Evolutionary conservation across 495 filamentous ascomycete genomes (phyloP), one percentile per base, ranked within the genome.

Genomic region (Penicillium daleae): DNA sequence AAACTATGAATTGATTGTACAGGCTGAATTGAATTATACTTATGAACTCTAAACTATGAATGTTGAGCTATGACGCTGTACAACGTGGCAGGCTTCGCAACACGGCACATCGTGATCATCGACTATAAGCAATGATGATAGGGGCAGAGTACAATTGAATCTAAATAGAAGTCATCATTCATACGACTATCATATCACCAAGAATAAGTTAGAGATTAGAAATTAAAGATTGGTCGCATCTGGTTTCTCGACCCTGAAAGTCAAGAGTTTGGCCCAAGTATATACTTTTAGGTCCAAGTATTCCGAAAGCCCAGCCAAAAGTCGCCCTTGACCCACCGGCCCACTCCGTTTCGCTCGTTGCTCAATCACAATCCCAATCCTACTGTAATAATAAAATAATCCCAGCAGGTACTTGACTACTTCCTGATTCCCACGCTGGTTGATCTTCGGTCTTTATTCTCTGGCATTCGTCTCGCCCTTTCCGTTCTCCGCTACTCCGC

Each of bases 341-440:
- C 65, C 65, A 67, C 65, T 49, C 42, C 31, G 66, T 68, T 60
- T 64, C 59, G 65, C 57, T 40, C 33, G 24, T 53, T 29, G 39
- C 21, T 59, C 44, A 46, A 46, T 42, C n/a, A 15, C n/a, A 19
- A 42, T 42, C 17, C 17, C 1, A 42, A 17, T n/a, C n/a, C n/a
- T n/a, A n/a, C n/a, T n/a, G n/a, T n/a, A n/a, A n/a, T n/a, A n/a
- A n/a, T n/a, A n/a, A n/a, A n/a, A n/a, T n/a, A n/a, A n/a, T 40
- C 37, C 15, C 19, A 46, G 42, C 12, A 22, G 21, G 8, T 46
- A 22, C 19, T 46, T 46, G 42, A 46, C 42, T 46, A 46, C 42
- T 46, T 46, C 12, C 8, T 10, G 21, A 46, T 46, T 46, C 21
- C 21, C 42, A 22, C 17, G 10, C 19, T 31, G 22, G 31, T 22